phyloP scores from a whole-genome alignment of 108 stramenopile species.

The Stephanodiscus minutulus region DNA sequence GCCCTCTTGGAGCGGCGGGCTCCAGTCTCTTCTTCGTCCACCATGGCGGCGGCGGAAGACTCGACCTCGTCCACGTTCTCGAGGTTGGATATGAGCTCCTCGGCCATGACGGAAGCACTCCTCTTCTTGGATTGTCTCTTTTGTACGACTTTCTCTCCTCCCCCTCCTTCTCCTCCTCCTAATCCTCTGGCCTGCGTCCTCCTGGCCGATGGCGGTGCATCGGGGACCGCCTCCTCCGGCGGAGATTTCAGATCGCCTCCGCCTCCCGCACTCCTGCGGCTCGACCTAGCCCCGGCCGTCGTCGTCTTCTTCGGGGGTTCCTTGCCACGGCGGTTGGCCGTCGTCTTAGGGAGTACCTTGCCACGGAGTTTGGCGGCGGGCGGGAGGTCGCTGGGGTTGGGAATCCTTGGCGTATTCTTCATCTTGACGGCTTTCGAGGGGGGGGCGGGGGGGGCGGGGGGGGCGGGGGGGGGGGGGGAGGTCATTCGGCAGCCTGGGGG shows the following conservation, averaged over 20 bases:
- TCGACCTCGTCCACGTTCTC: neutral
- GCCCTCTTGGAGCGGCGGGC: constrained; percentile 7
- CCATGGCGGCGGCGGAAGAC: neutral
- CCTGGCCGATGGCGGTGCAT: too few species aligned
- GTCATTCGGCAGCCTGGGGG: neutral
- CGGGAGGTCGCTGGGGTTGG: too few species aligned
- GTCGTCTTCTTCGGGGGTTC: too few species aligned
- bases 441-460: neutral
- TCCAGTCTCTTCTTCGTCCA: neutral
- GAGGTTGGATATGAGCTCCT: constrained; percentile 4
- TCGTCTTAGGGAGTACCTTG: neutral
- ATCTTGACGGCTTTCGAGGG: too few species aligned
- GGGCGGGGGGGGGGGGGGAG: neutral
- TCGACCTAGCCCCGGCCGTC: too few species aligned
- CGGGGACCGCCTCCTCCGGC: neutral
- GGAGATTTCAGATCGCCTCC: neutral
- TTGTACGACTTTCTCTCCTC: neutral
- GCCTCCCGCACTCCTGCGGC: too few species aligned
- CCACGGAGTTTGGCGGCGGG: neutral
- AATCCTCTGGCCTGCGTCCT: neutral
- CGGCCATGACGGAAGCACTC: neutral
- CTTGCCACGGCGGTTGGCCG: too few species aligned
- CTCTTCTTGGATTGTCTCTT: constrained; percentile 2
- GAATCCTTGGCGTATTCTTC: too few species aligned
- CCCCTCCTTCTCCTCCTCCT: neutral